Base-by-base conservation (phyloP, 2,329 filamentous ascomycete genomes). In the Tolypocladium amazonense region DNA sequence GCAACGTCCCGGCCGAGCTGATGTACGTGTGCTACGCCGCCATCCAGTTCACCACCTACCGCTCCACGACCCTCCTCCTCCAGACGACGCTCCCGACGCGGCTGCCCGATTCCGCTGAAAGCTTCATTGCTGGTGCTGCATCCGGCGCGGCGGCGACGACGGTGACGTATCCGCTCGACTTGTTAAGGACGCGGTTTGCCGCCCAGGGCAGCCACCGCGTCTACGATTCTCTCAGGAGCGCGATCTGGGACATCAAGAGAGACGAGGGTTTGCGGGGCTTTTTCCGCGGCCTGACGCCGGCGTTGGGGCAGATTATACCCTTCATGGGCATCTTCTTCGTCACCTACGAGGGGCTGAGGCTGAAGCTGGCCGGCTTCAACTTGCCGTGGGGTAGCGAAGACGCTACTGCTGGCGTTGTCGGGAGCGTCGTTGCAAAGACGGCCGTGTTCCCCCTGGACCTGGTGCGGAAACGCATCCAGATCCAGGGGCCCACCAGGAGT, bases 301-400 rank as follows among this genome's bases (percentile, higher is more conserved):
- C 88, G 0, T 78, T 97, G 27, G 88, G 81, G 33, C 92, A 97
- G 76, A 94, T 97, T 56, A 85, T 96, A 12, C 94, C 94, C 2
- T 96, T 93, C 72, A 99, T 99, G 94, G 94, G 94, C 18, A 80
- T 96, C 2, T 97, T 99, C 77, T 99, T 99, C 75, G 84, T 89
- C 39, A 83, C 86, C 47, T 99, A 97, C 76, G 94, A 99, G 73
- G 79, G 81, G 12, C 76, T 96, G 57, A 81, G 89, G 7, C 71
- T 84, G 8, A 82, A 81, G 0, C 72, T 93, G 54, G 77, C 78
- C 8, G 69, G 70, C 7, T 67, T 86, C 23, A 72, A 81, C 12
- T 71, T 89, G 65, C 87, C 87, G 0, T 87, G 88, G 71, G 90
- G 92, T 25, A 87, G 87, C 20, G 88, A 88, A 1, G 92, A 97